Evolutionary conservation across 2,329 filamentous ascomycete genomes (phyloP), one percentile per base, ranked within the genome.

Genomic region (Arthrobotrys megalospora): DNA sequence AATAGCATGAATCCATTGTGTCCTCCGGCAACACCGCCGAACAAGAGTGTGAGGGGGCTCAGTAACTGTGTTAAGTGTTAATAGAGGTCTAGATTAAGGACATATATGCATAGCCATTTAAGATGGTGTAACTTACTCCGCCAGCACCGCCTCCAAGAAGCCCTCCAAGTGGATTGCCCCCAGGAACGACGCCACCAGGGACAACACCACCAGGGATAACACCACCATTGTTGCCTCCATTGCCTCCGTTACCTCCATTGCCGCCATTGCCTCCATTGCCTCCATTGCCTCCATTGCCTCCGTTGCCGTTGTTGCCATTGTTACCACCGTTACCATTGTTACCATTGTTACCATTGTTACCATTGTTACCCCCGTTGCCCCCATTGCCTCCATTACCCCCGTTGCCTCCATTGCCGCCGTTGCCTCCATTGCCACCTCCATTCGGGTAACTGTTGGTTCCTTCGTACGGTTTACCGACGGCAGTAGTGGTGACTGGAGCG

Each of bases 1-100:
- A 69, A 76, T 28, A 69, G 36, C 47, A 60, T 38, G 72, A 76
- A 76, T 14, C 47, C 55, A 3, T 63, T 24, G 19, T 48, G 45
- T 1, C 19, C 45, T 1, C 45, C 45, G 8, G 19, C 45, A 2
- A 48, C 6, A n/a, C 45, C 45, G 19, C 45, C 45, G 7, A 48
- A 12, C 1, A 12, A n/a, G 19, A 48, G 45, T 1, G 16, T 48
- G 45, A 48, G 19, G 1, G 45, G 45, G 45, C 45, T 48, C 45
- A 48, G 11, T 7, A 48, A 14, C 45, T 48, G 19, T 21, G 24
- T 10, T 24, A 6, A 38, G 41, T 12, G 24, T 28, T 5, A 28
- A 28, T 28, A 16, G 1, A 45, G 12, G 2, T n/a, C n/a, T 16
- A 45, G 41, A 8, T 3, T 45, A 10, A 38, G 36, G n/a, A n/a